A percentile compares a stretch with the other conserved stretches of the same genome.
phyloP scores from a whole-genome alignment of 495 filamentous ascomycete species.

The Hyaloscypha variabilis region DNA sequence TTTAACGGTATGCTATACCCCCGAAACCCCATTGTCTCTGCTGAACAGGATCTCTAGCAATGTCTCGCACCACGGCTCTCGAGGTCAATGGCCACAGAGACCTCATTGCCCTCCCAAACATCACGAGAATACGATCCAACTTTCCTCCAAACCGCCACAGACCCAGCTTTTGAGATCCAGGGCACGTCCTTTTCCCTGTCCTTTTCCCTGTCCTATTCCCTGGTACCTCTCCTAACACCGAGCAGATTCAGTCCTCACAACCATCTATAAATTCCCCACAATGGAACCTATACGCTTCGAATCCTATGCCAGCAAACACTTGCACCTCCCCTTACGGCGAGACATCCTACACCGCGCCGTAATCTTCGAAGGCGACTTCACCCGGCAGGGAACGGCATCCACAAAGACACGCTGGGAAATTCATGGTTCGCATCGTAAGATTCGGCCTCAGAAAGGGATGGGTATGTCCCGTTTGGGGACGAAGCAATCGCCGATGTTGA shows the following conservation, averaged over 20 bases:
- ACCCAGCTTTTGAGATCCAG: constrained; percentile 8
- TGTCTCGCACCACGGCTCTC: constrained; percentile 49
- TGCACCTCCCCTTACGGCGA: constrained; percentile 81
- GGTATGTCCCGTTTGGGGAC: constrained; percentile 79
- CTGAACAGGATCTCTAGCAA: constrained; percentile 42
- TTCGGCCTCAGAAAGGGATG: constrained; percentile 82
- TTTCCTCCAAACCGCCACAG: constrained; percentile 15
- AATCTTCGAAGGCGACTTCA: constrained; percentile 87
- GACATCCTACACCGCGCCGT: constrained; percentile 94
- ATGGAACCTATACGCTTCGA: constrained; percentile 84
- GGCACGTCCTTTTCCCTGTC: constrained; percentile 12
- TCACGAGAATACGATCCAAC: constrained; percentile 14
- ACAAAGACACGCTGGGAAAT: constrained; percentile 86
- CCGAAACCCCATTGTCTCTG: background rate
- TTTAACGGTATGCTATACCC: constrained; percentile 41
- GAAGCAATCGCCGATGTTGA: constrained; percentile 79
- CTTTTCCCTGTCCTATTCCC: background rate
- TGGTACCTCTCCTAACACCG: constrained; percentile 8
- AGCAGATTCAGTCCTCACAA: constrained; percentile 68
- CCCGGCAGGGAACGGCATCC: constrained; percentile 83
- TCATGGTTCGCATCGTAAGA: constrained; percentile 75
- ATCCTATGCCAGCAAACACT: constrained; percentile 77
- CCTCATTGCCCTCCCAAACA: constrained; percentile 36
- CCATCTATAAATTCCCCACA: constrained; percentile 86
- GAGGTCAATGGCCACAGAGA: constrained; percentile 82